These are phyloP conservation scores for Fusarium pseudoanthophilum DNA, from an alignment of 2,329 filamentous ascomycete species.

Conservation along the genomic window DNA sequence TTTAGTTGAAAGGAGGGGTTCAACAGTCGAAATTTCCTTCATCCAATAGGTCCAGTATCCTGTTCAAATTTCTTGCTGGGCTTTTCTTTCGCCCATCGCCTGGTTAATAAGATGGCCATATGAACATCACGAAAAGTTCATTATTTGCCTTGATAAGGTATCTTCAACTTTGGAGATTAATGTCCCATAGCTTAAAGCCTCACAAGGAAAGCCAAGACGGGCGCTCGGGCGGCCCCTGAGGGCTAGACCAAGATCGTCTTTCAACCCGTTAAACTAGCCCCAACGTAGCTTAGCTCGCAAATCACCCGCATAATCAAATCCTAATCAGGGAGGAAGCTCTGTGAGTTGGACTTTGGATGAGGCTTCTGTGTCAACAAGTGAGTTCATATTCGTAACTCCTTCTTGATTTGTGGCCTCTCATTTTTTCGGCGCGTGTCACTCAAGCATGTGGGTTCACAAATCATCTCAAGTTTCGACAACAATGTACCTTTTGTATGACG, in stretches of 20 bases:
- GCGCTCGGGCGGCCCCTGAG: conserved; percentile 23
- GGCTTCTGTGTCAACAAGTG: background rate
- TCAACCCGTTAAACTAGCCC: conserved; percentile 23
- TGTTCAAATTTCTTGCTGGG: background rate
- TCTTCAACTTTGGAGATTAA: background rate
- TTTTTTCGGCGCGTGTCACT: background rate
- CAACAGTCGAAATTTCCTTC: background rate
- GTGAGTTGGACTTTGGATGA: background rate
- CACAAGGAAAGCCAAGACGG: conserved; percentile 37
- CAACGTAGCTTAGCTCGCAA: conserved; percentile 17
- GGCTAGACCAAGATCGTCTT: conserved; percentile 37
- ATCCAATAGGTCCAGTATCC: background rate
- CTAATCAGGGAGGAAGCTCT: conserved; percentile 36
- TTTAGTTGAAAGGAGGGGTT: background rate
- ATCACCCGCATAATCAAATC: conserved; percentile 26
- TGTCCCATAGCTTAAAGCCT: conserved; percentile 7
- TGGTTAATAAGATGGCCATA: background rate
- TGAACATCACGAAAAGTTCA: background rate
- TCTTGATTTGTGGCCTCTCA: background rate
- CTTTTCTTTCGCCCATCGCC: background rate
- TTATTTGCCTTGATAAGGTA: background rate
- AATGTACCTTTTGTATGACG: background rate
- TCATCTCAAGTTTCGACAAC: background rate
- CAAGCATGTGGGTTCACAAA: background rate
- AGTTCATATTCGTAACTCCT: background rate